These are phyloP conservation scores for Pseudomonodictys pantanalensis DNA, from an alignment of 495 filamentous ascomycete species.

Conservation along the genomic window DNA sequence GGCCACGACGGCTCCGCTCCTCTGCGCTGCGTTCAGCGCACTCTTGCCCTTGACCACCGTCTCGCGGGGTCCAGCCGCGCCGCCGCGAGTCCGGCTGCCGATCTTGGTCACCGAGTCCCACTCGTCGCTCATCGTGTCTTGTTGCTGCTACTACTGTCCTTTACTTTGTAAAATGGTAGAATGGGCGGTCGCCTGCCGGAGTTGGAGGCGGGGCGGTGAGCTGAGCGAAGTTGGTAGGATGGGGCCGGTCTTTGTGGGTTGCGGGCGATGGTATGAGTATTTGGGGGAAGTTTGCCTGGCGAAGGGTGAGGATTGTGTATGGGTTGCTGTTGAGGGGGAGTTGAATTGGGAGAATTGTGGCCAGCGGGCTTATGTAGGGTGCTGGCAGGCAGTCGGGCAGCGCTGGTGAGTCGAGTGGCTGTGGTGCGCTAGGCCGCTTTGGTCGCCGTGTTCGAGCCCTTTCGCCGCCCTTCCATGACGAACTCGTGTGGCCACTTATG, in stretches of 20 bases:
- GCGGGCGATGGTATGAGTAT: too few relatives aligned
- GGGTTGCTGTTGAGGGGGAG: too few relatives aligned
- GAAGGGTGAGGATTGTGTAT: too few relatives aligned
- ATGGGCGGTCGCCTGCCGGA: background rate
- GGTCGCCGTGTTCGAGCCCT: constrained; percentile 2
- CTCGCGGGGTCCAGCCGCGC: constrained; percentile 64
- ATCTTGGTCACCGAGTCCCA: constrained; percentile 94
- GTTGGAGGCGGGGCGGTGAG: background rate
- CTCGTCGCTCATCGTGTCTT: constrained; percentile 60
- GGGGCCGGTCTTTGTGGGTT: background rate
- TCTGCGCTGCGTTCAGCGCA: constrained; percentile 82
- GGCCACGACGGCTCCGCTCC: constrained; percentile 68
- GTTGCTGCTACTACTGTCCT: background rate
- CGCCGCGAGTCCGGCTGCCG: constrained; percentile 69
- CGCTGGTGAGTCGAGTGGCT: background rate
- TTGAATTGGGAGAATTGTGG: too few relatives aligned
- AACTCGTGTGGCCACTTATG: too few relatives aligned
- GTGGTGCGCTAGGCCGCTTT: constrained; percentile 6
- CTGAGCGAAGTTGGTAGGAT: background rate
- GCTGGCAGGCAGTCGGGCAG: too few relatives aligned
- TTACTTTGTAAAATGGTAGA: background rate
- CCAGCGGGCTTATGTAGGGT: too few relatives aligned
- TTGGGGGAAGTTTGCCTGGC: too few relatives aligned
- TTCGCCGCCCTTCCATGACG: constrained; percentile 22
- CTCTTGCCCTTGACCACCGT: constrained; percentile 82